Percentiles rank a stretch among this genome's conserved stretches.
These are phyloP conservation scores for Trichomonas tenax DNA, from an alignment of 208 protist genomes.

Conservation along the genomic window DNA sequence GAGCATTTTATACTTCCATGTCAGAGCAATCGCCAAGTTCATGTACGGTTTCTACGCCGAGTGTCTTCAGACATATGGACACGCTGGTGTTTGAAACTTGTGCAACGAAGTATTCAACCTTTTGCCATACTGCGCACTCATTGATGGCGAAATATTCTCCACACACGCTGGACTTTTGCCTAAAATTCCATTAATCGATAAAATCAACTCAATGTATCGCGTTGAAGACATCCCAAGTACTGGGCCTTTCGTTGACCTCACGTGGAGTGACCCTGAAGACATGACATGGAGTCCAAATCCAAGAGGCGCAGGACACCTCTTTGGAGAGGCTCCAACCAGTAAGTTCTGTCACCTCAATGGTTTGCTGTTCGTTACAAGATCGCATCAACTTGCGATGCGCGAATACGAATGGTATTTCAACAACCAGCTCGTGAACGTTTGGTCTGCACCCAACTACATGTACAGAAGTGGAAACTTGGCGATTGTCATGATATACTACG, in stretches of 20 bases:
- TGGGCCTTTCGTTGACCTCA: conserved; percentile 63
- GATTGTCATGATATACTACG: not conserved
- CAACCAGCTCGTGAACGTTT: conserved; percentile 62
- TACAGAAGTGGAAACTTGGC: conserved; percentile 12
- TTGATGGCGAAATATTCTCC: conserved; percentile 25
- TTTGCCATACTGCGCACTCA: conserved; percentile 57
- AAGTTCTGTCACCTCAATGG: conserved; percentile 58
- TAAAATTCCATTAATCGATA: not conserved
- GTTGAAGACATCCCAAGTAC: conserved; percentile 66
- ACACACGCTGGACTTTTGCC: conserved; percentile 2
- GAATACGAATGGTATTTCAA: conserved; percentile 70
- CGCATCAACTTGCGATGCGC: conserved; percentile 68
- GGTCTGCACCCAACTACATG: conserved; percentile 64
- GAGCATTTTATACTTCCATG: no score
- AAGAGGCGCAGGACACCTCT: conserved; percentile 66
- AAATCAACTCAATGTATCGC: conserved; percentile 61
- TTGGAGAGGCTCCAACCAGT: conserved; percentile 47
- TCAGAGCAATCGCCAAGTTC: no score
- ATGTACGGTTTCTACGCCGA: conserved; percentile 72
- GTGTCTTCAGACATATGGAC: conserved; percentile 63
- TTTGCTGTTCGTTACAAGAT: conserved; percentile 58
- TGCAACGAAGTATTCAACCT: conserved; percentile 67
- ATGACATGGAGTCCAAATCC: conserved; percentile 61
- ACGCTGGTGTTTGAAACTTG: conserved; percentile 61
- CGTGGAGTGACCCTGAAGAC: conserved; percentile 68